Evolutionary conservation across 2,329 filamentous ascomycete species (phyloP), one percentile per base, ranked within the genome.

Genomic region (Fusarium armeniacum): DNA sequence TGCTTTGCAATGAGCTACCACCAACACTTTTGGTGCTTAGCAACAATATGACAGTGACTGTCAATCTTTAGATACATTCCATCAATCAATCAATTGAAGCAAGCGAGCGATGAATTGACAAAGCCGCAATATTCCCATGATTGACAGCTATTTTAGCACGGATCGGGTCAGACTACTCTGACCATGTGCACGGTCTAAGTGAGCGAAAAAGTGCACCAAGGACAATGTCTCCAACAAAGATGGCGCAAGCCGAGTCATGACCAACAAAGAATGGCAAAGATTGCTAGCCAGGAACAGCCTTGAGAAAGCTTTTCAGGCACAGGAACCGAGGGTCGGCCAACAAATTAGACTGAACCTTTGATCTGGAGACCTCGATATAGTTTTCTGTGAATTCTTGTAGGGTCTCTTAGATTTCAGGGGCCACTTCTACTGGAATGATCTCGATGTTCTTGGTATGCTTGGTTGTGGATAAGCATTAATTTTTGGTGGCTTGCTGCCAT

Each of bases 41-140:
- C 79, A 97, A 97, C 79, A 93, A 90, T 75, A 94, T 97, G 91
- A 97, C 93, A 18, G 93, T 97, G 47, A 97, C 91, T 9, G 91
- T 92, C 75, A 92, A 90, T 77, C 79, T 93, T 65, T 93, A 72
- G 57, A 63, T 53, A 60, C 20, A 20, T 20, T 30, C 43, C 32
- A 59, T 57, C 43, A 45, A 51, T 52, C 32, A 56, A 67, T 49
- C 47, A 36, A 50, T 36, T 16, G 13, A 52, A 52, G 49, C 33
- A 52, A 28, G 18, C 22, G 28, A 20, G n/a, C 35, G 46, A 57
- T 43, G 13, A 52, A 55, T 49, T 45, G 38, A 49, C 45, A 69
- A 69, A 62, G 50, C 68, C 64, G 68, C 52, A 53, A 47, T 67
- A 71, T 65, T 61, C 36, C 67, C 67, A 68, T 50, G 51, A 59